phyloP scores from a whole-genome alignment of 1,284 basidiomycete species.

The Pseudozyma tsukubaensis region DNA sequence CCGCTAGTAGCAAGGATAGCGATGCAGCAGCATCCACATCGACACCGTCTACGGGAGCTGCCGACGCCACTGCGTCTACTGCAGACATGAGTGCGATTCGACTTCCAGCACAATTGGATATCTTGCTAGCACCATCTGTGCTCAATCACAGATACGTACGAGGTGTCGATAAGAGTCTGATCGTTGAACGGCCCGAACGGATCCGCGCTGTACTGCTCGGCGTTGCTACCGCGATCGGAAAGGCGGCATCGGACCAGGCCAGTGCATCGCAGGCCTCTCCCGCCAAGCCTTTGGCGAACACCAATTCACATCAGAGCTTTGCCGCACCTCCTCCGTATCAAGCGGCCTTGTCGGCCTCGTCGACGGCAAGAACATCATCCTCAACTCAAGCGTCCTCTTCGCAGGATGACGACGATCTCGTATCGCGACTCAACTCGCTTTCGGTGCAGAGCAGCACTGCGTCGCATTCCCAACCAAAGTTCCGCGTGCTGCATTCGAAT shows the following conservation, averaged over 20 bases:
- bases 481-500: slow-evolving; percentile 1
- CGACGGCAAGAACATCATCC: background rate
- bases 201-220: slow-evolving; percentile 64
- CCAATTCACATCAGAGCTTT: background rate
- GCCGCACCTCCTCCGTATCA: background rate
- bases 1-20: background rate
- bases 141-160: slow-evolving; percentile 65
- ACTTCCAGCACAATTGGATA: slow-evolving; percentile 46
- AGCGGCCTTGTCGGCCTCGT: background rate
- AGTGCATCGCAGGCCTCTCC: slow-evolving; percentile 8
- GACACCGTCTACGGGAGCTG: background rate
- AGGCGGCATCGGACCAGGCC: slow-evolving; percentile 8
- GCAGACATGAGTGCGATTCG: background rate
- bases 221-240: slow-evolving; percentile 51
- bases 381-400: background rate
- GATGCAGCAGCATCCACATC: background rate
- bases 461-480: background rate
- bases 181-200: slow-evolving; percentile 67
- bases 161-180: slow-evolving; percentile 59
- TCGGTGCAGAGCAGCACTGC: slow-evolving; percentile 18
- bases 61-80: background rate
- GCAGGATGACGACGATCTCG: slow-evolving; percentile 42
- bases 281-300: background rate
- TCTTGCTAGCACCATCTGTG: slow-evolving; percentile 61
- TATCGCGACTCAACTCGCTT: slow-evolving; percentile 45